Conservation (phyloP, 441 rosid species). For the Adansonia madagascariensis region DNA sequence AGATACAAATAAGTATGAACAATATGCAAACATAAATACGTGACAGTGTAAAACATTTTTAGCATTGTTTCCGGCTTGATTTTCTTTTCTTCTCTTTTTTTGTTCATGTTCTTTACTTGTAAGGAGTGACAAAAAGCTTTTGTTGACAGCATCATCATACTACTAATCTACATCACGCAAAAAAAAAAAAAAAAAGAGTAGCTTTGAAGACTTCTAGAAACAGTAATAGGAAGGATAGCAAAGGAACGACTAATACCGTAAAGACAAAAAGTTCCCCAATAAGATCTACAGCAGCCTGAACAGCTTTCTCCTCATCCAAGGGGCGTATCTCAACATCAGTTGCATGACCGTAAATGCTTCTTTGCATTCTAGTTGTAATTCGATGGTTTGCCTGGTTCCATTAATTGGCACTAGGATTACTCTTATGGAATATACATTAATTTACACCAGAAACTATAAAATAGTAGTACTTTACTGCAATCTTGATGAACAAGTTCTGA, state of each 20-base stretch:
- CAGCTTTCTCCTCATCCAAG: conserved; percentile 86
- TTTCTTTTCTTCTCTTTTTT: neutral
- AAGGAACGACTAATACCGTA: conserved; percentile 48
- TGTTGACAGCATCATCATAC: neutral
- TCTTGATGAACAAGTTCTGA: conserved; percentile 2
- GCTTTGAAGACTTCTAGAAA: neutral
- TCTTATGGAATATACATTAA: neutral
- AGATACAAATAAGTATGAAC: neutral
- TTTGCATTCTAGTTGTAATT: conserved; percentile 73
- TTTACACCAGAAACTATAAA: conserved; percentile 15
- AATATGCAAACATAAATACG: neutral
- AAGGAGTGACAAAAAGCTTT: neutral
- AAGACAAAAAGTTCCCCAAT: conserved; percentile 88
- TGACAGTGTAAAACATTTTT: neutral
- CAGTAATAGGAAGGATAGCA: neutral
- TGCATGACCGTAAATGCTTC: conserved; percentile 72
- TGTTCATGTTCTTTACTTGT: neutral
- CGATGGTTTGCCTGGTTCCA: conserved; percentile 66
- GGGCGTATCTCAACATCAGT: conserved; percentile 88
- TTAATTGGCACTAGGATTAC: conserved; percentile 16
- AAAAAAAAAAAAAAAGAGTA: neutral
- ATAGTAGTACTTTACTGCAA: neutral
- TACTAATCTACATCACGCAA: conserved; percentile 8
- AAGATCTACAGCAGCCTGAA: conserved; percentile 92
- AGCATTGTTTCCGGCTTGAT: neutral